Evolutionary conservation across 305 asterid species (phyloP), one percentile per base, ranked within the genome.

Genomic region (Fraxinus floribunda): DNA sequence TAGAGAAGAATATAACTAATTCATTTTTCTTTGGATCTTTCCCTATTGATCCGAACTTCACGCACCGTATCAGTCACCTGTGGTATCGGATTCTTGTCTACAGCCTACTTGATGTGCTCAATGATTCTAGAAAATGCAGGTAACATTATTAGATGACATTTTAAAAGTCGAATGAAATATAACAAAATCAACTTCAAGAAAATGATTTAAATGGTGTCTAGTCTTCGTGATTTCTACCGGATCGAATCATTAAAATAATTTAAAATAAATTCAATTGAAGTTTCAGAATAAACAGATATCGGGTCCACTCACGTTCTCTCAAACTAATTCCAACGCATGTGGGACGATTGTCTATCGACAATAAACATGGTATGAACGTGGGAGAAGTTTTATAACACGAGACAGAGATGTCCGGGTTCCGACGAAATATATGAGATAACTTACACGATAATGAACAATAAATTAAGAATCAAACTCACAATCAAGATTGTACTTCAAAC

Each of bases 201-300:
- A 62, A 32, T 26, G 26, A 34, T 22, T 60, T 5, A 78, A 75
- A 49, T 46, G 73, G 60, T 89, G n/a, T n/a, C n/a, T n/a, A n/a
- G 91, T 85, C 92, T 85, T 24, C 89, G 90, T 15, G 86, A 79
- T 80, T 80, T 88, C 75, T 86, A 87, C 11, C 30, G 44, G 38
- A 78, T 72, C 26, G 82, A 73, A 55, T 62, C 71, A 83, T 82
- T 81, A 6, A 88, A 87, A 15, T 5, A 29, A 83, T 89, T 77
- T 9, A 78, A 73, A 39, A 80, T 7, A 38, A 7, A 7, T 38
- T 35, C 38, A 35, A 34, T 34, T 3, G 36, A 34, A 34, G 2
- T 34, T 34, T 34, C 5, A 34, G 36, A 34, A 3, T 34, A 4
- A 34, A 4, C 36, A 34, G 36, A 34, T 34, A 3, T 34, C 36